These are phyloP conservation scores for Ceratocystis harringtonii DNA, from an alignment of 2,329 filamentous ascomycete species.

Conservation along the genomic window DNA sequence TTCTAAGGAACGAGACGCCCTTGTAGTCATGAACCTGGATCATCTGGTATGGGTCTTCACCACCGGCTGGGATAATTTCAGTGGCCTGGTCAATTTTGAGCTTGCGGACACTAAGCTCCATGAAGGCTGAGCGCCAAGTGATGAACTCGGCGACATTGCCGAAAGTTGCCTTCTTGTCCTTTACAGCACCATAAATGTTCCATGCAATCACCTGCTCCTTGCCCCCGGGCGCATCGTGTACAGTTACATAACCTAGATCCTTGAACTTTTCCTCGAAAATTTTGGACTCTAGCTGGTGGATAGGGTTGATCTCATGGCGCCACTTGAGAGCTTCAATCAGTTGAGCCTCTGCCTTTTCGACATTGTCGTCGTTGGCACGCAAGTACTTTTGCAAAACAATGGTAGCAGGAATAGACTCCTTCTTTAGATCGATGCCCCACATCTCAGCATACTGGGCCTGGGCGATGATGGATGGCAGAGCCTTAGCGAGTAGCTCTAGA, in stretches of 20 bases:
- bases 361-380: constrained; percentile 68
- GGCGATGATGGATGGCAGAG: constrained; percentile 42
- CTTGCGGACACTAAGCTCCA: constrained; percentile 70
- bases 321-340: constrained; percentile 66
- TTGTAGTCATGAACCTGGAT: constrained; percentile 90
- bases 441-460: constrained; percentile 56
- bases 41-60: constrained; percentile 75
- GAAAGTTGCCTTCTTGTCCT: constrained; percentile 71
- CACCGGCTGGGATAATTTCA: constrained; percentile 54
- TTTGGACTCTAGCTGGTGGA: constrained; percentile 46
- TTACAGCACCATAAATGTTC: constrained; percentile 83
- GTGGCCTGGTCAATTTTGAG: constrained; percentile 57
- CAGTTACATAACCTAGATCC: constrained; percentile 66
- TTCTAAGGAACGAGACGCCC: constrained; percentile 70
- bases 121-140: constrained; percentile 75
- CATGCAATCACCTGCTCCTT: constrained; percentile 61
- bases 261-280: constrained; percentile 60
- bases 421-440: constrained; percentile 62
- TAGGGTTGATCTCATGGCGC: constrained; percentile 62
- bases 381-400: constrained; percentile 88
- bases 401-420: constrained; percentile 54
- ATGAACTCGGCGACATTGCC: constrained; percentile 76
- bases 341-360: constrained; percentile 61
- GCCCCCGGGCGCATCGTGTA: constrained; percentile 41
- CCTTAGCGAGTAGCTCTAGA: constrained; percentile 41